These are phyloP conservation scores for Eucalyptus cladocalyx DNA, from an alignment of 345 rosid species.

Conservation along the genomic window DNA sequence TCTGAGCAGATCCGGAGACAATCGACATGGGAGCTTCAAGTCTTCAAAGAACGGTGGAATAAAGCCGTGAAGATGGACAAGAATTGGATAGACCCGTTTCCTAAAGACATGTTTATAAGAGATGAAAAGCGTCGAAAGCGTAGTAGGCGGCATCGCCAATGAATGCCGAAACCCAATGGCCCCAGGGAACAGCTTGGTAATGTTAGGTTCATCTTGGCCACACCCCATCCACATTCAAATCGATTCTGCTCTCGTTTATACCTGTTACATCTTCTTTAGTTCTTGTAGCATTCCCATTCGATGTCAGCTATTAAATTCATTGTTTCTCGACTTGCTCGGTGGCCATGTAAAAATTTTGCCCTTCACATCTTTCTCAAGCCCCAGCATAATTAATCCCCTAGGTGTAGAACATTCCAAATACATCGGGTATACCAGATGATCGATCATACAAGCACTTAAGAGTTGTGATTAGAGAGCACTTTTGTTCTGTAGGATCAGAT, in stretches of 20 bases:
- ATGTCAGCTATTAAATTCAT: neutral
- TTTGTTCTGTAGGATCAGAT: neutral
- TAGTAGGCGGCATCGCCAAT: neutral
- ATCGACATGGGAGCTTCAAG: constrained; percentile 75
- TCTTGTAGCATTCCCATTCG: neutral
- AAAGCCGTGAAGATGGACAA: constrained; percentile 54
- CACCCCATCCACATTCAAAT: neutral
- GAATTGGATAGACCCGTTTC: constrained; percentile 64
- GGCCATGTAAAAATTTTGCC: neutral
- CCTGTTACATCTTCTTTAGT: neutral
- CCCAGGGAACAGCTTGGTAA: neutral
- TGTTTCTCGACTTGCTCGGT: neutral
- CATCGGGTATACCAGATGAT: neutral
- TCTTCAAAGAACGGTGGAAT: constrained; percentile 72
- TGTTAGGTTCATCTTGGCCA: neutral
- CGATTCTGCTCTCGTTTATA: neutral
- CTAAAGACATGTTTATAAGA: neutral
- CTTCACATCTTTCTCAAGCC: neutral
- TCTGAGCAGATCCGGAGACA: constrained; percentile 75
- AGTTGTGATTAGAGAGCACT: neutral
- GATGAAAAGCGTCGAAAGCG: neutral
- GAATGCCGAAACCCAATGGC: neutral
- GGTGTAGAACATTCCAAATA: neutral
- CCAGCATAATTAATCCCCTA: neutral
- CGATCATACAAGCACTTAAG: neutral